Base-by-base conservation (phyloP, 2,329 filamentous ascomycete genomes). In the Scytalidium sp. region DNA sequence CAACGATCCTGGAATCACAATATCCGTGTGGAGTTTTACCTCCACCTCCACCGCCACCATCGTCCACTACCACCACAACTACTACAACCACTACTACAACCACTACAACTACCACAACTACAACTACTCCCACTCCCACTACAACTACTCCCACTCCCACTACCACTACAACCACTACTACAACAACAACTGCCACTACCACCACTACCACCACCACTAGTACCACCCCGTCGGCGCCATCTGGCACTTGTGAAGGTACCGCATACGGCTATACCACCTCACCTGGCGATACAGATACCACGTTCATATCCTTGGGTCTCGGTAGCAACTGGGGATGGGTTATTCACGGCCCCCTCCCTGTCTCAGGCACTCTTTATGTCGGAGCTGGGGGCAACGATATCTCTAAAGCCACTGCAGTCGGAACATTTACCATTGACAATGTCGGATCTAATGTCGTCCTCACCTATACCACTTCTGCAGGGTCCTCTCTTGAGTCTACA, bases 1-100 rank as follows among this genome's bases (percentile, higher is more conserved):
- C 77, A 44, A 67, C 67, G 46, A 73, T 78, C 47, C 65, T 81
- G 25, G 63, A 73, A 60, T 79, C 74, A 47, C 65, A 73, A 11
- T 67, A 80, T 64, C 76, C 76, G 36, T 81, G 77, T n/a, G 32
- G 32, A 36, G 15, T 4, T n/a, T 36, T 36, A n/a, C n/a, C n/a
- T n/a, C 32, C 32, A 36, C 32, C 32, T 5, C 32, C 32, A 36
- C 8, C 15, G 13, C 17, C 32, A n/a, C 15, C 32, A 8, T n/a
- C n/a, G n/a, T 9, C 32, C 32, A 36, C 32, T 8, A 36, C 32
- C 8, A 36, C 32, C 5, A 36, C 32, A 5, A 27, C 25, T 13
- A 27, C 13, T 13, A 13, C 25, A 27, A 7, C 25, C 13, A 27
- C 25, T 7, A 27, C 25, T 27, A 7, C 25, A 7, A 27, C 25